Conservation (phyloP, 2,329 filamentous ascomycete genomes). For the Aspergillus sojae region DNA sequence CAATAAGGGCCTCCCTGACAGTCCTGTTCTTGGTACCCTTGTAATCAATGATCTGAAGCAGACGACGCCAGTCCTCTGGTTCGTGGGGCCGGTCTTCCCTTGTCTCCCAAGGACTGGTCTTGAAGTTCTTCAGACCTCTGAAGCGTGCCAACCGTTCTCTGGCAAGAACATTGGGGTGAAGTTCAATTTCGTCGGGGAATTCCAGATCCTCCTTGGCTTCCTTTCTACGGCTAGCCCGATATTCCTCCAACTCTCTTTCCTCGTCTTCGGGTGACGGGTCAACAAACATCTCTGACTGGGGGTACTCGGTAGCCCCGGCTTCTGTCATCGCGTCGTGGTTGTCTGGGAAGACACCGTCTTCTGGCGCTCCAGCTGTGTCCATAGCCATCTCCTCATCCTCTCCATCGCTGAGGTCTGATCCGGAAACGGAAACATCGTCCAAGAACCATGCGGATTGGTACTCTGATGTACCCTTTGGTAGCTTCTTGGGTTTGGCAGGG, state of each 20-base stretch:
- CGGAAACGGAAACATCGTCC: conserved; percentile 77
- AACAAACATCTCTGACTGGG: conserved; percentile 89
- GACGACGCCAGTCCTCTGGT: conserved; percentile 83
- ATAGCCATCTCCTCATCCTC: conserved; percentile 57
- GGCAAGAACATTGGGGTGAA: conserved; percentile 83
- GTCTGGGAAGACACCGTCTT: conserved; percentile 73
- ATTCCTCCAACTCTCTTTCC: conserved; percentile 77
- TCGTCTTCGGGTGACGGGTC: conserved; percentile 81
- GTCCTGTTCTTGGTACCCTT: conserved; percentile 76
- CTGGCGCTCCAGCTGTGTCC: conserved; percentile 66
- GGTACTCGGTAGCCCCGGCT: conserved; percentile 81
- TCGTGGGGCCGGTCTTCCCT: conserved; percentile 84
- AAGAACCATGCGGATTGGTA: conserved; percentile 97
- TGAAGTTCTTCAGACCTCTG: conserved; percentile 86
- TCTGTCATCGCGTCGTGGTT: conserved; percentile 67
- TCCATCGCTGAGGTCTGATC: conserved; percentile 78
- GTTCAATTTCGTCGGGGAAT: conserved; percentile 95
- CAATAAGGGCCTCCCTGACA: conserved; percentile 81
- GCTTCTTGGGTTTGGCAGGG: conserved; percentile 66
- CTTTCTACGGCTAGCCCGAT: conserved; percentile 73
- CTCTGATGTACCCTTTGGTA: conserved; percentile 88
- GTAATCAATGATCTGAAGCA: conserved; percentile 89
- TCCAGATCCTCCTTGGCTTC: conserved; percentile 90
- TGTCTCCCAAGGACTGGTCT: conserved; percentile 84
- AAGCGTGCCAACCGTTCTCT: conserved; percentile 84